Percentiles rank a stretch among this genome's conserved stretches.
These are phyloP conservation scores for Arthrobotrys megalospora DNA, from an alignment of 2,329 filamentous ascomycete species.

Conservation along the genomic window DNA sequence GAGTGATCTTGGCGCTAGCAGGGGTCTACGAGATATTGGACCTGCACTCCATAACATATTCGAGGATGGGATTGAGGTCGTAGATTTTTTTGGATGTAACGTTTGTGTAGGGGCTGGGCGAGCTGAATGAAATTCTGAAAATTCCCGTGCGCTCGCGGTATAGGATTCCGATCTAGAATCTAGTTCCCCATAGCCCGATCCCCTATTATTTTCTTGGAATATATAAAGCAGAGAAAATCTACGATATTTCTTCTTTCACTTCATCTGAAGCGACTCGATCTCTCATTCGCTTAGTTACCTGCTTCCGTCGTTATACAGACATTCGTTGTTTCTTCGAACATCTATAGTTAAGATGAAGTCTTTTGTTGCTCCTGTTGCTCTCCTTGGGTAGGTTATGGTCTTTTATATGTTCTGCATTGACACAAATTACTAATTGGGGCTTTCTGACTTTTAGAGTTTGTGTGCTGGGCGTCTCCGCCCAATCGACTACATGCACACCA, in stretches of 20 bases:
- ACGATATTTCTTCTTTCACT: too few relatives aligned
- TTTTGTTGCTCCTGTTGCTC: conserved; percentile 2
- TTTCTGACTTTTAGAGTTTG: conserved; percentile 5
- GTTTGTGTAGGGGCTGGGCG: neutral
- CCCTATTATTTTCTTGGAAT: too few relatives aligned
- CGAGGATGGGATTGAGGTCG: neutral
- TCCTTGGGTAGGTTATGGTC: conserved; percentile 20
- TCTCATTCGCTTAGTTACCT: too few relatives aligned
- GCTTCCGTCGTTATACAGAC: too few relatives aligned
- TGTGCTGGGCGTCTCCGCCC: conserved; percentile 17
- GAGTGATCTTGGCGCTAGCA: conserved; percentile 7
- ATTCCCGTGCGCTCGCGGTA: neutral
- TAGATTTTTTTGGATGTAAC: neutral
- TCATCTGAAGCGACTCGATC: neutral
- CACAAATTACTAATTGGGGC: neutral
- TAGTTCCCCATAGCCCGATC: too few relatives aligned
- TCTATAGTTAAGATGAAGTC: conserved; percentile 27
- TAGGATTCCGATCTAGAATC: neutral
- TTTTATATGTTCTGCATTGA: neutral
- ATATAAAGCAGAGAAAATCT: too few relatives aligned
- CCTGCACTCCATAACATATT: neutral
- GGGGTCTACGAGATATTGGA: neutral
- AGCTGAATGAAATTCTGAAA: neutral
- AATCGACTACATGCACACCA: conserved; percentile 22
- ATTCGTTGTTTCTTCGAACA: neutral